phyloP scores from a whole-genome alignment of 208 protist genomes.

The Wallacemonas sp. region DNA sequence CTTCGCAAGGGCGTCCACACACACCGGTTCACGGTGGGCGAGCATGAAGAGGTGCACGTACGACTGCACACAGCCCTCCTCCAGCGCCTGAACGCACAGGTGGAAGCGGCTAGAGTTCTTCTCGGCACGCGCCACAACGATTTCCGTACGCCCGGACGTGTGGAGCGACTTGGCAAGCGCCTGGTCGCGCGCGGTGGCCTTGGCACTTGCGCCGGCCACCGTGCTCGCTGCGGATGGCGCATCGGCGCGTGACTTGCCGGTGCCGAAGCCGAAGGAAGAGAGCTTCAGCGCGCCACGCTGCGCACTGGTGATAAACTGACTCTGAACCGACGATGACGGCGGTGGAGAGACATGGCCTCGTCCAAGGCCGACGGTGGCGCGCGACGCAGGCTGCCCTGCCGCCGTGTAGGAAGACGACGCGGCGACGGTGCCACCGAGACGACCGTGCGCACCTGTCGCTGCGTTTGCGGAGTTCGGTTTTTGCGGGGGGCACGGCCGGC shows the following conservation, averaged over 20 bases:
- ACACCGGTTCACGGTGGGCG: conserved; percentile 83
- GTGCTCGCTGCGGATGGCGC: background rate
- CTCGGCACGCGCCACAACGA: conserved; percentile 58
- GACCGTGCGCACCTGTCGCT: background rate
- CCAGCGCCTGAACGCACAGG: conserved; percentile 79
- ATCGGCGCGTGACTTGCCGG: conserved; percentile 13
- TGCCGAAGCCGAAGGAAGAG: conserved; percentile 53
- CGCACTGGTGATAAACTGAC: conserved; percentile 28
- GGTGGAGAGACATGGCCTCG: conserved; percentile 1
- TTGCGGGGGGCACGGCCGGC: background rate
- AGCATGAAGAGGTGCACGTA: conserved; percentile 87
- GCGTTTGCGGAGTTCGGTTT: conserved; percentile 9
- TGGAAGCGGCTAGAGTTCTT: conserved; percentile 71
- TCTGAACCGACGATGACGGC: background rate
- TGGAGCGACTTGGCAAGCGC: conserved; percentile 17
- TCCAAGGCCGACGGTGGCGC: background rate
- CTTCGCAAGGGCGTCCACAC: conserved; percentile 79
- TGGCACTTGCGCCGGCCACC: background rate
- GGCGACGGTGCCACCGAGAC: background rate
- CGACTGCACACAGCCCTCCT: conserved; percentile 74
- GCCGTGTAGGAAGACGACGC: conserved; percentile 7
- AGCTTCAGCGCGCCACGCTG: conserved; percentile 47
- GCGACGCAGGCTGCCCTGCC: background rate
- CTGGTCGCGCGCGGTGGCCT: background rate
- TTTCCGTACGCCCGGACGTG: conserved; percentile 16